Evolutionary conservation across 176 grass and related monocot genomes (phyloP), one percentile per base, ranked within the genome.

Genomic region (Oryza brachyantha): DNA sequence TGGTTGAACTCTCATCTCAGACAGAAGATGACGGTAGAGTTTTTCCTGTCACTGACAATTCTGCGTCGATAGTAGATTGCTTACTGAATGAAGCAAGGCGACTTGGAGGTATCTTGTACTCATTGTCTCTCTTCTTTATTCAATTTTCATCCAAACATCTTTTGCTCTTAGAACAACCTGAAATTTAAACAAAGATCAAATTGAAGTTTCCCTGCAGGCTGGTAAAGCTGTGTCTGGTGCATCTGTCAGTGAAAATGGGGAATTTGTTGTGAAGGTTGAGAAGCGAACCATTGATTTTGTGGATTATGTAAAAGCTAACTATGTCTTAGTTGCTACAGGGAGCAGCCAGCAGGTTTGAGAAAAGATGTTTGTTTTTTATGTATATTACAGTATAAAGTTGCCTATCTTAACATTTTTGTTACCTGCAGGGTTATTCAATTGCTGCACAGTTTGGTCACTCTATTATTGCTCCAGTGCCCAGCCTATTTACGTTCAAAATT

Each of bases 401-500:
- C 0, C 4, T 5, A 13, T 29, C n/a, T 62, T 83, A 62, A 45
- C 68, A 66, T 78, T 61, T 72, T 66, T 8, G 22, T 76, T 62
- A 79, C 35, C 64, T 79, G 24, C 75, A 98, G 95, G 90, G 92
- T 28, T 93, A 94, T 72, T 87, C 86, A 26, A 89, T 98, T 69
- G 87, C 83, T 34, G 13, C 74, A 24, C 83, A 93, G 29, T 84
- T 94, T 7, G 87, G 90, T 31, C 95, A 94, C 75, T 91, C 92
- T 61, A 81, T 98, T 75, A 87, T 94, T 28, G 72, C 91, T 6
- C 90, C 92, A 45, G 86, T 94, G 37, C 96, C 92, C 37, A 98
- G 96, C 81, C 73, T 98, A 70, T 98, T 98, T 83, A 98, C 92
- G 66, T 94, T 98, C 75, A 98, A 98, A 82, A 92, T 94, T 43